A percentile compares a stretch with the other conserved stretches of the same genome.
These are phyloP conservation scores for Neurospora africana DNA, from an alignment of 495 filamentous ascomycete genomes.

Conservation along the genomic window DNA sequence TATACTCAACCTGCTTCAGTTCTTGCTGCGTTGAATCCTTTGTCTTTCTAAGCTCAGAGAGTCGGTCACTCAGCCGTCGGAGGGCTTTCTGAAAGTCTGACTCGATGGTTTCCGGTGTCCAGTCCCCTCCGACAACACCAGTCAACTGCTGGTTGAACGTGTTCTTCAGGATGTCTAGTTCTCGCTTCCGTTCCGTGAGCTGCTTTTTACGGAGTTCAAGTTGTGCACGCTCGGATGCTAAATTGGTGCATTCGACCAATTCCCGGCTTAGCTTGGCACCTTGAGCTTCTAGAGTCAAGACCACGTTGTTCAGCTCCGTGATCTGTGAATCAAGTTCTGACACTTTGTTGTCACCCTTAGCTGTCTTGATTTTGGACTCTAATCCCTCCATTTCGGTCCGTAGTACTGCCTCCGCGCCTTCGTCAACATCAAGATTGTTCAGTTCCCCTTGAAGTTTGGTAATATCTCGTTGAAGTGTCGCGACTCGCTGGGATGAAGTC, in stretches of 20 bases:
- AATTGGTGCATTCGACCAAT: conserved; percentile 65
- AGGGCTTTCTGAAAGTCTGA: conserved; percentile 56
- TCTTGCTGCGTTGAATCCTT: conserved; percentile 62
- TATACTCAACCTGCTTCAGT: conserved; percentile 67
- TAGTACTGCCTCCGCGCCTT: conserved; percentile 66
- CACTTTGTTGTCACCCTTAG: conserved; percentile 47
- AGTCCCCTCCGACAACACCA: conserved; percentile 48
- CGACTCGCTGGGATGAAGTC: conserved; percentile 56
- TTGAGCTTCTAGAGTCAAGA: conserved; percentile 58
- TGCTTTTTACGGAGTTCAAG: conserved; percentile 71
- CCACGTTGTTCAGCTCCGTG: conserved; percentile 46
- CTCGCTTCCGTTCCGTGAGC: conserved; percentile 55
- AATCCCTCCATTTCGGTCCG: conserved; percentile 63
- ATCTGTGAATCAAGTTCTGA: conserved; percentile 61
- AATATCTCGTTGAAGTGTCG: conserved; percentile 56
- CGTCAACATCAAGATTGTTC: conserved; percentile 64
- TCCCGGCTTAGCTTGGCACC: conserved; percentile 59
- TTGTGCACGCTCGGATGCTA: conserved; percentile 67
- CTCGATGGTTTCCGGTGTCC: conserved; percentile 63
- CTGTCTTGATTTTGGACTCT: conserved; percentile 47
- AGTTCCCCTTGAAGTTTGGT: conserved; percentile 51
- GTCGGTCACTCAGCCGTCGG: conserved; percentile 39
- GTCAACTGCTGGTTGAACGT: conserved; percentile 63
- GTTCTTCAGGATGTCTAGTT: conserved; percentile 63
- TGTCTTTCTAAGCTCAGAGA: conserved; percentile 50